phyloP scores from a whole-genome alignment of 805 yeast species.

The Ogataea pignaliae region DNA sequence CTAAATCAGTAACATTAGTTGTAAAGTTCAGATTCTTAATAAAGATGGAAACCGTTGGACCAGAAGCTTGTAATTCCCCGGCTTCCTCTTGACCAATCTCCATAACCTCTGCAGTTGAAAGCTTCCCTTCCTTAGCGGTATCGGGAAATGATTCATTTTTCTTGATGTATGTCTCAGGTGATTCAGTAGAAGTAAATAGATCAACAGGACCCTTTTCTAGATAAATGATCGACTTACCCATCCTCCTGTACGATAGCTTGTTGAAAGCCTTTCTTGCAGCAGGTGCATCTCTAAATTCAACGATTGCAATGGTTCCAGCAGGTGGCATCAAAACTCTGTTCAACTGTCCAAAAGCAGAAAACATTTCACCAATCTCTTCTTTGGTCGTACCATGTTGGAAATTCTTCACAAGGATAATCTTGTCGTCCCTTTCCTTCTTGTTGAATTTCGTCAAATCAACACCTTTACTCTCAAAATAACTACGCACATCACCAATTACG shows the following conservation, averaged over 20 bases:
- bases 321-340: constrained; percentile 89
- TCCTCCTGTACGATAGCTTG: constrained; percentile 80
- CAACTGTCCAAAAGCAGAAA: constrained; percentile 73
- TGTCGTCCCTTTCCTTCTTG: constrained; percentile 70
- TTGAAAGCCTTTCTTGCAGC: constrained; percentile 87
- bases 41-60: constrained; percentile 83
- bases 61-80: constrained; percentile 39
- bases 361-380: constrained; percentile 78
- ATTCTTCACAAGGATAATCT: constrained; percentile 78
- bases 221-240: constrained; percentile 82
- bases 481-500: constrained; percentile 86
- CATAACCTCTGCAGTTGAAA: constrained; percentile 27
- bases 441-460: constrained; percentile 76
- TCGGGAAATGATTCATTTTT: constrained; percentile 27
- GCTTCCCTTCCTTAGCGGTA: constrained; percentile 25
- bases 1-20: constrained; percentile 58
- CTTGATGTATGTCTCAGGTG: constrained; percentile 29
- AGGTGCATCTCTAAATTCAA: constrained; percentile 79
- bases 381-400: constrained; percentile 83
- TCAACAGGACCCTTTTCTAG: constrained; percentile 92
- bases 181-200: constrained; percentile 55
- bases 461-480: constrained; percentile 79
- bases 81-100: constrained; percentile 25
- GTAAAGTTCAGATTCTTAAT: constrained; percentile 88
- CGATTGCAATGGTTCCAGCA: constrained; percentile 91